Evolutionary conservation across 768 basidiomycete species (phyloP).

Genomic region (Mrakia gelida): DNA sequence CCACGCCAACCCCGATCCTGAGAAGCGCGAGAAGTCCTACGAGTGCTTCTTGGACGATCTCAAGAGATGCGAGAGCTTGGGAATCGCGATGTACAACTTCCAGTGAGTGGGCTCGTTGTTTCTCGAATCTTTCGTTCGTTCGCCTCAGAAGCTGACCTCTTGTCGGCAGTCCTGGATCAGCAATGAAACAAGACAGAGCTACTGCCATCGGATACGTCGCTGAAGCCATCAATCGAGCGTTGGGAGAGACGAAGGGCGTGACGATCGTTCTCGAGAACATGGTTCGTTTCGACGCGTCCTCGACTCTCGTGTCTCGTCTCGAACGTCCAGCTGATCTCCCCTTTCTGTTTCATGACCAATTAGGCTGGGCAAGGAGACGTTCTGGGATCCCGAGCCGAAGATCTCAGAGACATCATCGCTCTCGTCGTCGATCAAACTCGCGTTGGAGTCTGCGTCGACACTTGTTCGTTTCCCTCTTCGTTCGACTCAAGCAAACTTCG

Average conservation of each 20-base stretch:
- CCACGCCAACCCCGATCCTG: constrained; percentile 70
- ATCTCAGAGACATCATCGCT: constrained; percentile 65
- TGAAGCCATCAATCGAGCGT: constrained; percentile 67
- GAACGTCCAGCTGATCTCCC: background rate
- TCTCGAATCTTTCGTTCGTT: background rate
- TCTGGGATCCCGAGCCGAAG: constrained; percentile 65
- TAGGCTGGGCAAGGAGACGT: constrained; percentile 77
- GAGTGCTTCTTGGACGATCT: constrained; percentile 79
- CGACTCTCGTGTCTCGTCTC: background rate
- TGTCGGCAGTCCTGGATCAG: constrained; percentile 1
- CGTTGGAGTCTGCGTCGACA: constrained; percentile 80
- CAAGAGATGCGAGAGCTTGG: constrained; percentile 69
- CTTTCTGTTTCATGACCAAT: background rate
- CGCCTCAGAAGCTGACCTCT: background rate
- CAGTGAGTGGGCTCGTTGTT: constrained; percentile 57
- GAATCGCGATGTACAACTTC: constrained; percentile 71
- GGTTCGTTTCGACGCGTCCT: constrained; percentile 47
- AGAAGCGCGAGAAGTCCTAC: constrained; percentile 64
- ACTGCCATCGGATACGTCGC: constrained; percentile 57
- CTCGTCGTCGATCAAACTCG: constrained; percentile 66
- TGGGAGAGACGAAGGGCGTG: constrained; percentile 57
- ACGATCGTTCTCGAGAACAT: constrained; percentile 76
- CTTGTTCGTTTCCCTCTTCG: constrained; percentile 52
- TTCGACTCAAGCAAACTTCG: background rate
- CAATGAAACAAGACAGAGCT: constrained; percentile 24